A percentile compares a stretch with the other conserved stretches of the same genome.
phyloP scores from a whole-genome alignment of 192 early-diverging fungal species.

The Podila horticola region DNA sequence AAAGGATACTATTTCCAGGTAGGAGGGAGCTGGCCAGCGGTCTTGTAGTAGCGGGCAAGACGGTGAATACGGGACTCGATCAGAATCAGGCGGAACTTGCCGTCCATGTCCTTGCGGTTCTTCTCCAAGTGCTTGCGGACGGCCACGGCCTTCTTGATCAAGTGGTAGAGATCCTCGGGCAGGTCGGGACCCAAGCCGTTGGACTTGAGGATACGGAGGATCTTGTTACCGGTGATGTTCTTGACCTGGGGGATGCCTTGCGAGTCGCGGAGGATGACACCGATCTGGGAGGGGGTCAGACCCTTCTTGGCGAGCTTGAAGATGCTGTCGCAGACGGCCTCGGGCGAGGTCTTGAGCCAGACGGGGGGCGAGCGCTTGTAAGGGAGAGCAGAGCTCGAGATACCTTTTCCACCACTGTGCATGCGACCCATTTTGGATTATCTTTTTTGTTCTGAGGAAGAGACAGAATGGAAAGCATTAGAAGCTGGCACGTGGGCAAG shows the following conservation, averaged over 20 bases:
- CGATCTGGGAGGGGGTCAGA: constrained; percentile 97
- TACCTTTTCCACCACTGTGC: constrained; percentile 99
- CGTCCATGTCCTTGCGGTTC: constrained; percentile 98
- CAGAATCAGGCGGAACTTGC: constrained; percentile 99
- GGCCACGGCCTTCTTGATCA: constrained; percentile 99
- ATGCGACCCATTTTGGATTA: constrained; percentile 86
- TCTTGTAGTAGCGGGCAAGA: constrained; percentile 99
- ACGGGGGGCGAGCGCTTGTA: constrained; percentile 97
- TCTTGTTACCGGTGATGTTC: constrained; percentile 98
- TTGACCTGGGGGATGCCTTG: constrained; percentile 98
- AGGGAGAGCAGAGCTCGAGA: constrained; percentile 87
- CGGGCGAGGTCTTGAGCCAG: constrained; percentile 98
- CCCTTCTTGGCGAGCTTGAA: constrained; percentile 99
- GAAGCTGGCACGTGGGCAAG: too few species aligned
- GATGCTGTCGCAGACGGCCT: constrained; percentile 98
- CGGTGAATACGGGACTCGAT: constrained; percentile 99
- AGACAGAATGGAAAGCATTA: too few species aligned
- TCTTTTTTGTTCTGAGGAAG: constrained; percentile 15
- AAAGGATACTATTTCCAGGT: constrained; percentile 97
- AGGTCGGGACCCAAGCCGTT: constrained; percentile 96
- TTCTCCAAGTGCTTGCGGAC: constrained; percentile 99
- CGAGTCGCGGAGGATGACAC: constrained; percentile 96
- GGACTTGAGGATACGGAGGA: constrained; percentile 98
- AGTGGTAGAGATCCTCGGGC: constrained; percentile 98
- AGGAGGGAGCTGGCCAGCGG: constrained; percentile 92